phyloP scores from a whole-genome alignment of 179 eudicot genomes.

The Silene vulgaris region DNA sequence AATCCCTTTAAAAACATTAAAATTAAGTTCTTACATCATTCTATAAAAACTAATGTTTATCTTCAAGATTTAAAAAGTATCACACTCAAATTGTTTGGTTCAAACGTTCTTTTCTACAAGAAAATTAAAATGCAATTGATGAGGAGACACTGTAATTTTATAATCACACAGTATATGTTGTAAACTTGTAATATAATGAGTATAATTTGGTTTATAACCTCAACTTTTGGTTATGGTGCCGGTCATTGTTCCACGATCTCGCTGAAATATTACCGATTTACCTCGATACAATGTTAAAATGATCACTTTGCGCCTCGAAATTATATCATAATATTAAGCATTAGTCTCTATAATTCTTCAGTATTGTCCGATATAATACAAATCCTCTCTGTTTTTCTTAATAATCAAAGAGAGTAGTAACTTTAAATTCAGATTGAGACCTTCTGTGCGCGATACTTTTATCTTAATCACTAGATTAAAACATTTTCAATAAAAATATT shows the following conservation, averaged over 20 bases:
- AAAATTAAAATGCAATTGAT: neutral
- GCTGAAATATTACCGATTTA: too few species aligned
- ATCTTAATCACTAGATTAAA: too few species aligned
- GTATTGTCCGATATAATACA: too few species aligned
- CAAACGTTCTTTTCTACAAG: neutral
- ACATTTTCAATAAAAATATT: too few species aligned
- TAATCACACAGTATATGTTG: neutral
- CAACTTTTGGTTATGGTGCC: neutral
- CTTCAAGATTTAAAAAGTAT: neutral
- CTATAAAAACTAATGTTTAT: slow-evolving; percentile 1
- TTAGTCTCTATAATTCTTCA: too few species aligned
- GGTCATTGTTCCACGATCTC: neutral
- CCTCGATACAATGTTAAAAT: neutral
- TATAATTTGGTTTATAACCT: neutral
- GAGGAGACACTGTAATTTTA: neutral
- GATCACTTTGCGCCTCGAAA: too few species aligned
- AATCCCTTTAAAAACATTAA: neutral
- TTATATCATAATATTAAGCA: too few species aligned
- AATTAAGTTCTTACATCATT: neutral
- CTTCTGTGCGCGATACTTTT: too few species aligned
- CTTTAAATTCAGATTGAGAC: too few species aligned
- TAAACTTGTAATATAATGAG: neutral
- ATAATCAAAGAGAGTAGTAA: too few species aligned
- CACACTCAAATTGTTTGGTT: neutral
- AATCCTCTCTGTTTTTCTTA: too few species aligned